A percentile compares a stretch with the other conserved stretches of the same genome.
Conservation (phyloP, 129 eudicot genomes). For the Artemisia annua region DNA sequence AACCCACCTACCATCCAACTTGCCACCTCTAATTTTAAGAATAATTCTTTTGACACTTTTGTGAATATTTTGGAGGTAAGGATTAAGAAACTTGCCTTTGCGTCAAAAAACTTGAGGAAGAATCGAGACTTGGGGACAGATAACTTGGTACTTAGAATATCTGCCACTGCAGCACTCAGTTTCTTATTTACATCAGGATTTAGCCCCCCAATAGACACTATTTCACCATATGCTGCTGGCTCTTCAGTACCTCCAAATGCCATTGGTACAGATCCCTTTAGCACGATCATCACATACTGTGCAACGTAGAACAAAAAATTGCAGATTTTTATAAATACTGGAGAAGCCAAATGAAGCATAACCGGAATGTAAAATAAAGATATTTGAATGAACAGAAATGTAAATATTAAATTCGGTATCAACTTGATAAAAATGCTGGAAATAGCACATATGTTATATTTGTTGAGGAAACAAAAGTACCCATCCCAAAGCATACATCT, state of each 20-base stretch:
- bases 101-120: slow-evolving; percentile 77
- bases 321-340: neutral
- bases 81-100: slow-evolving; percentile 55
- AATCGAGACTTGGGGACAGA: slow-evolving; percentile 75
- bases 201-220: slow-evolving; percentile 92
- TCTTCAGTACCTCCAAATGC: slow-evolving; percentile 90
- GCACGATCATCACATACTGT: slow-evolving; percentile 94
- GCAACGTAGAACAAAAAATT: slow-evolving; percentile 2
- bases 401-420: too few relatives aligned
- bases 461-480: too few relatives aligned
- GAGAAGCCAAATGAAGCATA: neutral
- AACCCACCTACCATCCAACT: too few relatives aligned
- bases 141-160: slow-evolving; percentile 69
- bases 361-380: too few relatives aligned
- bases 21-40: too few relatives aligned
- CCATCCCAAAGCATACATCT: too few relatives aligned
- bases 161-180: slow-evolving; percentile 77
- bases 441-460: too few relatives aligned
- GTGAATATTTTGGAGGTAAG: neutral
- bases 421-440: too few relatives aligned
- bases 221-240: slow-evolving; percentile 91
- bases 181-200: slow-evolving; percentile 77
- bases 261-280: slow-evolving; percentile 86
- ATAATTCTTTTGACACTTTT: neutral
- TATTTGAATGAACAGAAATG: too few relatives aligned